Evolutionary conservation across 768 basidiomycete species (phyloP).

Genomic region (Leccinellum rugosiceps): DNA sequence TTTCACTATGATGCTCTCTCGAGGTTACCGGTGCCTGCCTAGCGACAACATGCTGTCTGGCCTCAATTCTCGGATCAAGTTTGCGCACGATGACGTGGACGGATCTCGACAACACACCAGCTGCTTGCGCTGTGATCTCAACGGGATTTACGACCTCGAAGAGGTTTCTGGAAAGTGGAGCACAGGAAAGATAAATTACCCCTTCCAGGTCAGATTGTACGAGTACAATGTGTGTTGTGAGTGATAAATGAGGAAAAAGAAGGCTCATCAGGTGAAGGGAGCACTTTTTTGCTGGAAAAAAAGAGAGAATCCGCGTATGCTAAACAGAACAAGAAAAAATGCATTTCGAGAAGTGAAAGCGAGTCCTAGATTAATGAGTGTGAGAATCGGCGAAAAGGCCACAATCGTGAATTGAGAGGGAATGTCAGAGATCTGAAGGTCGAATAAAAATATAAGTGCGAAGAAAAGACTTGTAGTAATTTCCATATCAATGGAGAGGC

Average conservation of each 20-base stretch:
- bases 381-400: background rate
- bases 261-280: background rate
- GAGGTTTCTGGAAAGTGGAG: background rate
- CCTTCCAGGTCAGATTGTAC: background rate
- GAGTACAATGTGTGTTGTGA: background rate
- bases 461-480: background rate
- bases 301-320: background rate
- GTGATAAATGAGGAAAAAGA: background rate
- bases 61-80: background rate
- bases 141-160: background rate
- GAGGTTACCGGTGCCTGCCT: no score
- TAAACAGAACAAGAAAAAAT: background rate
- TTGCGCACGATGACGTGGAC: background rate
- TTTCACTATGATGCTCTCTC: no score
- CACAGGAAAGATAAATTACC: background rate
- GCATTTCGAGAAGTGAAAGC: background rate
- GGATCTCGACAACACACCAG: background rate
- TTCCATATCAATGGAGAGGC: constrained; percentile 4
- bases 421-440: background rate
- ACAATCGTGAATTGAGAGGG: background rate
- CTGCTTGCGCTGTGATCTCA: background rate
- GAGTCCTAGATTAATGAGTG: background rate
- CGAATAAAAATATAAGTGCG: background rate
- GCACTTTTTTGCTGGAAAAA: background rate
- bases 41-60: background rate